These are phyloP conservation scores for Tricharina praecox DNA, from an alignment of 495 filamentous ascomycete genomes.

Conservation along the genomic window DNA sequence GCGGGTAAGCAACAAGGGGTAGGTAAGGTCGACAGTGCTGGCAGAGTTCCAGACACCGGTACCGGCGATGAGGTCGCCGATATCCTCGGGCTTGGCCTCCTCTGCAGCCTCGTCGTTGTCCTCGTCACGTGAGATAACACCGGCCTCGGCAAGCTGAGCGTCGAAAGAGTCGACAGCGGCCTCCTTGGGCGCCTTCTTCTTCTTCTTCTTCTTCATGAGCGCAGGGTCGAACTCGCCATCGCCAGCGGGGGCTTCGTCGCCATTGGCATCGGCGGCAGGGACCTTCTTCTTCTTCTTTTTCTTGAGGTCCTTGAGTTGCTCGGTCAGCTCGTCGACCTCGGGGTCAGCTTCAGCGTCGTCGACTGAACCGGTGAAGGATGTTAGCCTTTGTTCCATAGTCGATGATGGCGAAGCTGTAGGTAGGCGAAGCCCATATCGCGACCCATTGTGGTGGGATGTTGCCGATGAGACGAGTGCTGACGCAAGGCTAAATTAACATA, in stretches of 20 bases:
- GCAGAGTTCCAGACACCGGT: conserved; percentile 90
- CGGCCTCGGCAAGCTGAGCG: conserved; percentile 59
- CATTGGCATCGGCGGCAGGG: conserved; percentile 52
- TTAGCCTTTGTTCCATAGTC: too few relatives aligned
- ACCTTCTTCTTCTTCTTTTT: conserved; percentile 98
- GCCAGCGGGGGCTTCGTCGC: conserved; percentile 31
- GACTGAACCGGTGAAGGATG: too few relatives aligned
- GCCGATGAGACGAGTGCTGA: background rate
- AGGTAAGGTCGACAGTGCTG: conserved; percentile 55
- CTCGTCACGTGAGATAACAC: conserved; percentile 36
- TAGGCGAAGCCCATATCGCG: too few relatives aligned
- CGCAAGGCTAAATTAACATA: background rate
- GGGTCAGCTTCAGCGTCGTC: conserved; percentile 15
- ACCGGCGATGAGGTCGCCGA: conserved; percentile 70
- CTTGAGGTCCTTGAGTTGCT: conserved; percentile 65
- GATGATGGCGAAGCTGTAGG: too few relatives aligned
- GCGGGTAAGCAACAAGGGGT: conserved; percentile 64
- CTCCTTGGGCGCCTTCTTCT: conserved; percentile 35
- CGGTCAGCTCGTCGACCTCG: conserved; percentile 21
- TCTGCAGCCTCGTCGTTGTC: conserved; percentile 35
- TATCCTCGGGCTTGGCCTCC: conserved; percentile 35
- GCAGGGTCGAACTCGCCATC: conserved; percentile 23
- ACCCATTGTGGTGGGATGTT: too few relatives aligned
- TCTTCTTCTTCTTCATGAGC: conserved; percentile 24
- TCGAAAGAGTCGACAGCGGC: conserved; percentile 61